Evolutionary conservation across 2,329 filamentous ascomycete genomes (phyloP).

Genomic region (Colletotrichum agaves): DNA sequence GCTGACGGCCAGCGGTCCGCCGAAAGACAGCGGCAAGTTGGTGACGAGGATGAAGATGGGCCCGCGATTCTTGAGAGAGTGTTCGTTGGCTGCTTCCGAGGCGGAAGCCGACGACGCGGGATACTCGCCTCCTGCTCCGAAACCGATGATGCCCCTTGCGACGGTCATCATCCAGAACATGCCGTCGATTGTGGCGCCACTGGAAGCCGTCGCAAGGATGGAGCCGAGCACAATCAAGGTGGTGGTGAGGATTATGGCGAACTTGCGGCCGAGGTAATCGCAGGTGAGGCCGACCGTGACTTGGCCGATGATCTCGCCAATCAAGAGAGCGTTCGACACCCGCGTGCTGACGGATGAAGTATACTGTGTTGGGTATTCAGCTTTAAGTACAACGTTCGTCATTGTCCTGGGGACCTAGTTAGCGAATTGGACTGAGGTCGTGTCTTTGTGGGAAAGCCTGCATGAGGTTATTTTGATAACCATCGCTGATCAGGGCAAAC

Average conservation of each 20-base stretch:
- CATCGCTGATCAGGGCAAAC: conserved; percentile 49
- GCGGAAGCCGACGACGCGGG: conserved; percentile 58
- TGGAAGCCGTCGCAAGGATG: conserved; percentile 57
- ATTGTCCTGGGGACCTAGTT: conserved; percentile 38
- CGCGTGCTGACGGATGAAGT: conserved; percentile 51
- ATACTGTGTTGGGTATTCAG: conserved; percentile 49
- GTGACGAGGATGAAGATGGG: conserved; percentile 59
- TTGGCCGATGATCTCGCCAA: conserved; percentile 56
- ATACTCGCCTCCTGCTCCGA: conserved; percentile 59
- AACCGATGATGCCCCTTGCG: conserved; percentile 59
- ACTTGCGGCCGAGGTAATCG: conserved; percentile 60
- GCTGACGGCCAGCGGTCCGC: conserved; percentile 53
- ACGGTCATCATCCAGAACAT: conserved; percentile 66
- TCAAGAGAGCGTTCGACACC: conserved; percentile 53
- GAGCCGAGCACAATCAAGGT: conserved; percentile 58
- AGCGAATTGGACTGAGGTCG: background rate
- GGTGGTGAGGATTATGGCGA: conserved; percentile 58
- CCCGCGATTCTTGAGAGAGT: conserved; percentile 49
- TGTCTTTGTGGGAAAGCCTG: background rate
- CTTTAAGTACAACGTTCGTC: conserved; percentile 46
- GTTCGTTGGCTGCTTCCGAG: conserved; percentile 60
- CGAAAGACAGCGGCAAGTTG: conserved; percentile 47
- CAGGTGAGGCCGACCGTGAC: conserved; percentile 55
- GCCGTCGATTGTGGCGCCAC: conserved; percentile 56
- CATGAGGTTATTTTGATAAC: conserved; percentile 52